Conservation (phyloP, 2,329 filamentous ascomycete genomes). For the Dryadomyces sulphureus region DNA sequence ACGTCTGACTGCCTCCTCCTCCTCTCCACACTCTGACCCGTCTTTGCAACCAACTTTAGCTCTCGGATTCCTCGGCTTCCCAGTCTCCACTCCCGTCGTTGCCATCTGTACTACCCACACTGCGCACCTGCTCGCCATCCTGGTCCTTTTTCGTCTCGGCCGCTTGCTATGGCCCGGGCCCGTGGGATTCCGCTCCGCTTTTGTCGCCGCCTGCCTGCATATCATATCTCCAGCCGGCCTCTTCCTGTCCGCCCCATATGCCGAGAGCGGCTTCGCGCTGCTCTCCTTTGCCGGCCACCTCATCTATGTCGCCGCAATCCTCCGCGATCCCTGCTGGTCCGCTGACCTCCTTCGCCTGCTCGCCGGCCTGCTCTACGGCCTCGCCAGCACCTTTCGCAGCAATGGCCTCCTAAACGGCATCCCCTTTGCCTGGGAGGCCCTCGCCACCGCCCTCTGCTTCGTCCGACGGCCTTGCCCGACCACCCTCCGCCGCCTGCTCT, state of each 20-base stretch:
- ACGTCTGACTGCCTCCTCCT: background rate
- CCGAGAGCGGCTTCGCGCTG: slow-evolving; percentile 65
- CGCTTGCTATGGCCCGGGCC: slow-evolving; percentile 7
- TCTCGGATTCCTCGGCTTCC: background rate
- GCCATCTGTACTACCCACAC: slow-evolving; percentile 55
- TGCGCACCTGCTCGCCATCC: slow-evolving; percentile 62
- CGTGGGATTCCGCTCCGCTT: slow-evolving; percentile 23
- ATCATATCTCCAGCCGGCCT: slow-evolving; percentile 76
- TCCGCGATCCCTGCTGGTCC: slow-evolving; percentile 17
- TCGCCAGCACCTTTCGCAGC: slow-evolving; percentile 61
- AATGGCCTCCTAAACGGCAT: slow-evolving; percentile 78
- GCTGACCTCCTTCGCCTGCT: slow-evolving; percentile 39
- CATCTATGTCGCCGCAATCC: slow-evolving; percentile 37
- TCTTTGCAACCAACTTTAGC: slow-evolving; percentile 3
- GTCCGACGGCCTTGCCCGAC: slow-evolving; percentile 18
- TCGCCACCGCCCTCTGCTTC: slow-evolving; percentile 26
- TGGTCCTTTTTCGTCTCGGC: slow-evolving; percentile 11
- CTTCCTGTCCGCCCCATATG: slow-evolving; percentile 78
- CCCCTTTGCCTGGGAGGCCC: slow-evolving; percentile 52
- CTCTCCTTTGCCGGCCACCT: slow-evolving; percentile 62
- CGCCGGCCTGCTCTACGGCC: slow-evolving; percentile 55
- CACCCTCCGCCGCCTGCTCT: slow-evolving; percentile 35
- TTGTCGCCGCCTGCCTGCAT: slow-evolving; percentile 59
- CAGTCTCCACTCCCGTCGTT: slow-evolving; percentile 23
- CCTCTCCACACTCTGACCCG: background rate